Evolutionary conservation across 495 filamentous ascomycete species (phyloP).

Genomic region (Trichoderma parareesei): DNA sequence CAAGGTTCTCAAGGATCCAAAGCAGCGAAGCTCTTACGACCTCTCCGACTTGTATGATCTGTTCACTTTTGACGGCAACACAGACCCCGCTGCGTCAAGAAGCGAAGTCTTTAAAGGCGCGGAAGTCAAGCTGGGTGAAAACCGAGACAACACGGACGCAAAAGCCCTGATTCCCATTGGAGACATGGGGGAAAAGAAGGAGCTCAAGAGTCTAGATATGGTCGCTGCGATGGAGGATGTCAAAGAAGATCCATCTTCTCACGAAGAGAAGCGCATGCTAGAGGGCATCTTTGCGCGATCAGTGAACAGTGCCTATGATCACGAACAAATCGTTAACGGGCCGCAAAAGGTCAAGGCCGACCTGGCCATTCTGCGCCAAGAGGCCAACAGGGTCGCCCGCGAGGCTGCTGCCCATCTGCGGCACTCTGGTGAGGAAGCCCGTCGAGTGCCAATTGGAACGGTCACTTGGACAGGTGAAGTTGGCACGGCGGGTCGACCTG

Average conservation of each 20-base stretch:
- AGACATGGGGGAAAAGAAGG: slow-evolving; percentile 22
- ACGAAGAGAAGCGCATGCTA: slow-evolving; percentile 62
- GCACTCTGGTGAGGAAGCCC: slow-evolving; percentile 62
- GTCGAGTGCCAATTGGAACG: slow-evolving; percentile 65
- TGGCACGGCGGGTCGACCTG: slow-evolving; percentile 59
- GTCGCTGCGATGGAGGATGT: slow-evolving; percentile 21
- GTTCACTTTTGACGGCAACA: slow-evolving; percentile 67
- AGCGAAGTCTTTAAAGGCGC: slow-evolving; percentile 74
- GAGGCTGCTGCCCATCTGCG: slow-evolving; percentile 67
- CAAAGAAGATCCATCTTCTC: slow-evolving; percentile 28
- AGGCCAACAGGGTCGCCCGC: slow-evolving; percentile 71
- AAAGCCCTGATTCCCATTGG: slow-evolving; percentile 29
- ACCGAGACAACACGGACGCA: slow-evolving; percentile 40
- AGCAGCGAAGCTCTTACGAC: slow-evolving; percentile 78
- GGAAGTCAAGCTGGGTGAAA: slow-evolving; percentile 56
- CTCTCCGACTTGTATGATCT: slow-evolving; percentile 82
- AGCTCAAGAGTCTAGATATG: slow-evolving; percentile 1
- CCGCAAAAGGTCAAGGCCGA: slow-evolving; percentile 45
- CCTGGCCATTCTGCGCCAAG: slow-evolving; percentile 64
- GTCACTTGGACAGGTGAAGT: slow-evolving; percentile 90
- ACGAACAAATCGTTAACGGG: slow-evolving; percentile 73
- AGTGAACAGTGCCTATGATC: slow-evolving; percentile 77
- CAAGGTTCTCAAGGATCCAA: slow-evolving; percentile 89
- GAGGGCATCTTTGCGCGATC: slow-evolving; percentile 78
- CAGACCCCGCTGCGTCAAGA: slow-evolving; percentile 70